Evolutionary conservation across 495 filamentous ascomycete species (phyloP).

Genomic region (Zalerion maritima): DNA sequence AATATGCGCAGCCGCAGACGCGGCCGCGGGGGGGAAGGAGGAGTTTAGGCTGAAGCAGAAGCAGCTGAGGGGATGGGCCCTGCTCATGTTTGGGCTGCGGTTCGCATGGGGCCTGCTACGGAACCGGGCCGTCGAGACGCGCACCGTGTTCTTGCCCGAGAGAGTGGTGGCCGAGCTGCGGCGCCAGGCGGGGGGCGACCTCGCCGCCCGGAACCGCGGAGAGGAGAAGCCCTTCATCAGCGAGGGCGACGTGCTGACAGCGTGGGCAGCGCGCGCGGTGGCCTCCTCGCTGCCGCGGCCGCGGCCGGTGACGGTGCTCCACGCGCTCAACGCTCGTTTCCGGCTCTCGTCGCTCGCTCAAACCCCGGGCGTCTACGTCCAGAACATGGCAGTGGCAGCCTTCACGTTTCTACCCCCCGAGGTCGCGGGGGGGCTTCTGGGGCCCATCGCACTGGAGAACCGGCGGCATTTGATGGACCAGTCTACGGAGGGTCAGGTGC

Average conservation of each 20-base stretch:
- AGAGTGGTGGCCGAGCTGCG: conserved; percentile 14
- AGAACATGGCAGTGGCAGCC: conserved; percentile 3
- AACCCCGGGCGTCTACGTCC: conserved; percentile 1
- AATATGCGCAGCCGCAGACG: conserved; percentile 8
- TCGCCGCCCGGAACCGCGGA: conserved; percentile 11
- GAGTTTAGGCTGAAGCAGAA: conserved; percentile 11
- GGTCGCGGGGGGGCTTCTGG: conserved; percentile 3
- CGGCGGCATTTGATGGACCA: conserved; percentile 2
- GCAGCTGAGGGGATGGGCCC: conserved; percentile 10
- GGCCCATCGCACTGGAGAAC: conserved; percentile 3
- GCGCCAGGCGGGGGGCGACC: conserved; percentile 5
- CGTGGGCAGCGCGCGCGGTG: conserved; percentile 19
- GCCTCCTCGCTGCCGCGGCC: conserved; percentile 7
- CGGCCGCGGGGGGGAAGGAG: conserved; percentile 5
- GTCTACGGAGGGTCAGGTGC: conserved; percentile 2
- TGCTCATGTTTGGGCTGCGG: conserved; percentile 15
- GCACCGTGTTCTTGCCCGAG: conserved; percentile 20
- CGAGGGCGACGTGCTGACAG: conserved; percentile 26
- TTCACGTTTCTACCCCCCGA: conserved; percentile 1
- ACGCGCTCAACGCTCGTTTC: conserved; percentile 15
- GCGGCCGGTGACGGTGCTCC: conserved; percentile 9
- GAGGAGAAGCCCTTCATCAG: conserved; percentile 24
- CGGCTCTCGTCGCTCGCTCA: conserved; percentile 11
- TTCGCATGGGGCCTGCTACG: conserved; percentile 14
- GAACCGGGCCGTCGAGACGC: conserved; percentile 17